Conservation (phyloP, 306 rosid genomes). For the Prunus salicina region DNA sequence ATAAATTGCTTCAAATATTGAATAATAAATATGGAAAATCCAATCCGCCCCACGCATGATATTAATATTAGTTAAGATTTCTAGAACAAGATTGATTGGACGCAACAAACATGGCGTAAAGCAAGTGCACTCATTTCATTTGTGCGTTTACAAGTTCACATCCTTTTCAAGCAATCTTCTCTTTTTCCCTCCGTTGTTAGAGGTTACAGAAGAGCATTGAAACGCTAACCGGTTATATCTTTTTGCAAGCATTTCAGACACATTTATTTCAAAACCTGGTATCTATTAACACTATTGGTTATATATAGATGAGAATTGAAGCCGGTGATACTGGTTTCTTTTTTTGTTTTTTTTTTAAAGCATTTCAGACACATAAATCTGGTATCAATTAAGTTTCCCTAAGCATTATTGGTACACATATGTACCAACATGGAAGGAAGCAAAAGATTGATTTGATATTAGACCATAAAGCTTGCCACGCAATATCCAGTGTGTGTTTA, state of each 20-base stretch:
- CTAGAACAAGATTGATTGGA: neutral
- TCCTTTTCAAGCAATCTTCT: neutral
- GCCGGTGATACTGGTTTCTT: no score
- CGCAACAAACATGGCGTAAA: conserved; percentile 9
- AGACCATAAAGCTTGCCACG: neutral
- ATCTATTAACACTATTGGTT: neutral
- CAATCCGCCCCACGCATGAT: neutral
- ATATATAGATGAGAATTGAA: no score
- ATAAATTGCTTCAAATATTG: neutral
- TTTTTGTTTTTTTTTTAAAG: no score
- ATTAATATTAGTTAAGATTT: neutral
- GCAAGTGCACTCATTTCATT: neutral
- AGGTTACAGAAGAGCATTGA: no score
- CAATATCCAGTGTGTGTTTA: neutral
- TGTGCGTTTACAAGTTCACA: neutral
- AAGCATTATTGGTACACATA: neutral
- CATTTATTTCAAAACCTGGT: neutral
- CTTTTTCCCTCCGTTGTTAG: no score
- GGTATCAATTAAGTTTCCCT: neutral
- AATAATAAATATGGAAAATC: no score
- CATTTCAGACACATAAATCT: no score
- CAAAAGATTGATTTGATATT: neutral
- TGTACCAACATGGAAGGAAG: neutral
- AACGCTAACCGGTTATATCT: neutral
- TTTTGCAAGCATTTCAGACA: neutral